A percentile compares a stretch with the other conserved stretches of the same genome.
Conservation (phyloP, 148 eudicot genomes). For the Pharnaceum exiguum region DNA sequence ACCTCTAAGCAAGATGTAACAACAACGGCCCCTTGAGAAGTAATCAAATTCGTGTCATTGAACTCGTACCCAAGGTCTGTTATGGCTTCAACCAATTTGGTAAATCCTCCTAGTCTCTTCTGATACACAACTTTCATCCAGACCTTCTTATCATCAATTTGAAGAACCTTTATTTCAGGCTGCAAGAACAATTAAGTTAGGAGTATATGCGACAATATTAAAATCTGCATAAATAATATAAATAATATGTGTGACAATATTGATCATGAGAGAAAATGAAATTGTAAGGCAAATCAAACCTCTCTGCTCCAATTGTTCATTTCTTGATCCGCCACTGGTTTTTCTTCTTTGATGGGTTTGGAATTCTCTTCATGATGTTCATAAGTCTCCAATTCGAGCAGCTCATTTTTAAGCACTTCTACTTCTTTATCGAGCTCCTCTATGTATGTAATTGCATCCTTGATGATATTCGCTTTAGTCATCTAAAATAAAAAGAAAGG, state of each 20-base stretch:
- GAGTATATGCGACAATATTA: neutral
- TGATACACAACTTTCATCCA: conserved; percentile 64
- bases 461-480: conserved; percentile 67
- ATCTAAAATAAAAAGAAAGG: conserved; percentile 35
- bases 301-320: conserved; percentile 44
- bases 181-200: conserved; percentile 4
- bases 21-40: conserved; percentile 60
- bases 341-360: conserved; percentile 6
- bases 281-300: conserved; percentile 26
- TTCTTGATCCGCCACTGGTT: conserved; percentile 20
- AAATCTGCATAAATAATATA: neutral
- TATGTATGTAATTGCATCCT: conserved; percentile 74
- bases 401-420: conserved; percentile 45
- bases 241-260: neutral
- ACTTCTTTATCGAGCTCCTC: conserved; percentile 45
- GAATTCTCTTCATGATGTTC: conserved; percentile 27
- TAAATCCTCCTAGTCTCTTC: conserved; percentile 52
- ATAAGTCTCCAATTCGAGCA: conserved; percentile 42
- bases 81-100: conserved; percentile 58
- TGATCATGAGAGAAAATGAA: neutral
- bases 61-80: conserved; percentile 49
- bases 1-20: conserved; percentile 70
- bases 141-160: conserved; percentile 47
- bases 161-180: conserved; percentile 65
- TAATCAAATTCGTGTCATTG: conserved; percentile 42